Base-by-base conservation (phyloP, 768 basidiomycete genomes). In the Stropharia rugosoannulata region DNA sequence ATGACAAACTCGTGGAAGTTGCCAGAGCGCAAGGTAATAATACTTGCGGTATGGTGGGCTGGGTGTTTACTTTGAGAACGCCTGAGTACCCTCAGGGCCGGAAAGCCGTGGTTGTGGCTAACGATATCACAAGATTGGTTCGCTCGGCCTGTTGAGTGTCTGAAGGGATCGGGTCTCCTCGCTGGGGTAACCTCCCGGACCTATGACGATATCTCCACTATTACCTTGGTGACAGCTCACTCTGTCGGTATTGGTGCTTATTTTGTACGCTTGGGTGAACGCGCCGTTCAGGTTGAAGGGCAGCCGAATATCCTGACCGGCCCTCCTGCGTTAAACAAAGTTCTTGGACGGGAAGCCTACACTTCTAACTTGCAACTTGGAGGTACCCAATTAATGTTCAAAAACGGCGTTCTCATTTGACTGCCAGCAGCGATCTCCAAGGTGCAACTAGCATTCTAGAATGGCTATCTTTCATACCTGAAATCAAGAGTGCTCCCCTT, bases 301-400 rank as follows among this genome's bases (percentile, higher is more conserved):
- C 96, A 99, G 64, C 97, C 97, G 1, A 98, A 98, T 75, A 99
- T 99, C 70, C 84, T 99, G 58, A 99, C 97, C 12, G 97, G 97
- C 63, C 96, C 96, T 25, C 85, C 85, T 6, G 97, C 97, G 4
- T 83, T 99, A 62, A 99, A 98, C 83, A 98, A 99, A 75, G 97
- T 99, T 5, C 86, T 99, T 41, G 97, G 97, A 58, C 90, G 97
- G 47, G 97, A 98, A 71, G 97, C 98, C 44, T 98, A 99, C 71
- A 98, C 97, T 8, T 97, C 95, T 52, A 98, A 98, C 72, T 73
- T 99, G 63, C 97, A 98, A 71, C 90, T 99, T 57, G 97, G 97
- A 60, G 97, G 97, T 52, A 98, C 97, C n/a, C 97, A 99, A 68
- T 98, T 99, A 79, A 98, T 99, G 97, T 91, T 94, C 85, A 98